Base-by-base conservation (phyloP, 371 early-diverging fungal genomes). In the Vairimorpha apis region DNA sequence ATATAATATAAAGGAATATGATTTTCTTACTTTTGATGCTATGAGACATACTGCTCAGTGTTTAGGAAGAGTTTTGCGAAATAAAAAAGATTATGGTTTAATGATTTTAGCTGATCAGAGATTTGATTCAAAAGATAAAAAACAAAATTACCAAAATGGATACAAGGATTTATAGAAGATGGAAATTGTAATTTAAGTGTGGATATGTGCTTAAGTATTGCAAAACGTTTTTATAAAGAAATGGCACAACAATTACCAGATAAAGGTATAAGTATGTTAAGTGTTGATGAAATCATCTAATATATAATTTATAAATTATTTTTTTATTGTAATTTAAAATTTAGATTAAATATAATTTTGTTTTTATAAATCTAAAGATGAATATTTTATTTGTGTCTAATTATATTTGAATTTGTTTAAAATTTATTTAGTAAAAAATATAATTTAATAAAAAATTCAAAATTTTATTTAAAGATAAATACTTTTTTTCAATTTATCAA, bases 11-110 rank as follows among this genome's bases (percentile, higher is more conserved):
- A 87, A 93, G 35, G 96, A 97, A 82, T 93, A 92, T 79, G 98
- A 97, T 72, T 99, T 96, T 81, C 83, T 99, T 74, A 92, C 94
- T 0, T 99, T 99, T 84, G 98, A 99, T 79, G 99, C 99, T 0
- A 89, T 99, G 87, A 88, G 98, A 5, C 98, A 97, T 83, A 95
- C 96, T 65, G 95, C 98, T 8, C 97, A 99, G 84, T 99, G 97
- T 83, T 55, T 84, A 32, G 97, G 98, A 33, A 88, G 97, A 68
- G 98, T 96, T 10, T 72, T 99, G 67, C 86, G 99, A 63, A 94
- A 95, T 75, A 97, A 95, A 79, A 91, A 90, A 0, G 99, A 99
- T 80, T 99, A 99, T 81, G 99, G 99, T 16, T 79, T 99, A 38
- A 97, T 97, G 96, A 88, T 99, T 30, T 89, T 99, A 85, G 97